phyloP scores from a whole-genome alignment of 495 filamentous ascomycete species.

The Xylaria intraflava region DNA sequence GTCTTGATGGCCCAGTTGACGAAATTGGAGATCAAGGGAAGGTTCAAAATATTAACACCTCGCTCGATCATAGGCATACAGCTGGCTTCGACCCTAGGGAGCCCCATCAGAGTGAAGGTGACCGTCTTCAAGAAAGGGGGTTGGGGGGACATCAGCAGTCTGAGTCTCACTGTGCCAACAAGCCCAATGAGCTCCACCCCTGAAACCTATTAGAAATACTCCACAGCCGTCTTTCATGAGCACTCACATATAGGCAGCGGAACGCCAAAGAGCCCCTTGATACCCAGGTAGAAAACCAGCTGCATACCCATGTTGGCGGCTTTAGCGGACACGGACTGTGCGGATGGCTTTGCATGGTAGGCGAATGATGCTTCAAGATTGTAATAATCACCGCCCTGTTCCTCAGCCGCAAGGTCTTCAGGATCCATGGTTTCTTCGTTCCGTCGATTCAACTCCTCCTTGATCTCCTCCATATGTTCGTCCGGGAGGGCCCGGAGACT shows the following conservation, averaged over 20 bases:
- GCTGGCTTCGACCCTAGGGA: constrained; percentile 82
- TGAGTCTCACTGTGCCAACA: constrained; percentile 76
- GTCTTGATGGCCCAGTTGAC: constrained; percentile 93
- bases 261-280: constrained; percentile 80
- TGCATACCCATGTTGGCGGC: constrained; percentile 94
- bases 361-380: constrained; percentile 91
- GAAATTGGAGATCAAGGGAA: constrained; percentile 91
- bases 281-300: constrained; percentile 83
- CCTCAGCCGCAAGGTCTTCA: constrained; percentile 79
- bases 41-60: constrained; percentile 84
- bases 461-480: constrained; percentile 67
- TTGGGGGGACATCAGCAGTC: constrained; percentile 79
- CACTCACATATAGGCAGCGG: constrained; percentile 68
- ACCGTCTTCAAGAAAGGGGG: constrained; percentile 86
- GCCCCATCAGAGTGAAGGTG: constrained; percentile 88
- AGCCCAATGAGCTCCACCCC: constrained; percentile 75
- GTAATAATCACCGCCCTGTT: constrained; percentile 89
- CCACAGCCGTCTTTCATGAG: neutral
- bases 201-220: constrained; percentile 14
- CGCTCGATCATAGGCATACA: constrained; percentile 85
- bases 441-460: constrained; percentile 67
- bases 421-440: constrained; percentile 77
- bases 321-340: constrained; percentile 61
- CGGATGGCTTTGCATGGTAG: constrained; percentile 79
- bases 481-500: constrained; percentile 85